A percentile compares a stretch with the other conserved stretches of the same genome.
Conservation (phyloP, 192 early-diverging fungal genomes). For the Powellomyces hirtus region DNA sequence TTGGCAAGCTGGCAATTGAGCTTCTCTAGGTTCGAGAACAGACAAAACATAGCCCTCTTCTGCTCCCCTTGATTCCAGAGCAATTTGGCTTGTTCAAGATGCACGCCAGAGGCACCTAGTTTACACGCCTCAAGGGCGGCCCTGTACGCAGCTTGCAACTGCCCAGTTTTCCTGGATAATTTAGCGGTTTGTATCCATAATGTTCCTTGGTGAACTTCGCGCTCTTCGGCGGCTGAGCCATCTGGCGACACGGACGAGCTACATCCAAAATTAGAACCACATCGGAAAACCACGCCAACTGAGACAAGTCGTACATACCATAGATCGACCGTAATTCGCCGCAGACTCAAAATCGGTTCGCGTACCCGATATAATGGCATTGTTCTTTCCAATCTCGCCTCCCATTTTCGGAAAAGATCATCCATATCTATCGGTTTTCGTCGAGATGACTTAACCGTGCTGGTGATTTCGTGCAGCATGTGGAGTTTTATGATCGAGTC, state of each 20-base stretch:
- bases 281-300: too few relatives aligned
- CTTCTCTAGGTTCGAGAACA: slow-evolving; percentile 28
- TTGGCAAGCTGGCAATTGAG: not conserved
- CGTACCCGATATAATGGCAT: slow-evolving; percentile 54
- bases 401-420: slow-evolving; percentile 26
- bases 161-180: slow-evolving; percentile 52
- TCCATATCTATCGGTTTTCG: not conserved
- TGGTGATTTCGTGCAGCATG: slow-evolving; percentile 67
- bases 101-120: slow-evolving; percentile 34
- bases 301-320: too few relatives aligned
- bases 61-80: slow-evolving; percentile 46
- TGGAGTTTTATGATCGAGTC: slow-evolving; percentile 61
- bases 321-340: too few relatives aligned
- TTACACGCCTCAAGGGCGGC: slow-evolving; percentile 56
- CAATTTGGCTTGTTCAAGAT: slow-evolving; percentile 62
- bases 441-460: slow-evolving; percentile 2
- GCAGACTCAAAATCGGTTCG: slow-evolving; percentile 60
- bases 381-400: slow-evolving; percentile 49
- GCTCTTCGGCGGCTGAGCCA: too few relatives aligned
- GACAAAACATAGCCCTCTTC: slow-evolving; percentile 55
- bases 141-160: slow-evolving; percentile 57
- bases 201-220: too few relatives aligned
- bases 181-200: slow-evolving; percentile 68
- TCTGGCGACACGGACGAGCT: too few relatives aligned
- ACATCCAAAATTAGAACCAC: too few relatives aligned